Evolutionary conservation across 306 rosid species (phyloP), one percentile per base, ranked within the genome.

Genomic region (Prunus campanulata): DNA sequence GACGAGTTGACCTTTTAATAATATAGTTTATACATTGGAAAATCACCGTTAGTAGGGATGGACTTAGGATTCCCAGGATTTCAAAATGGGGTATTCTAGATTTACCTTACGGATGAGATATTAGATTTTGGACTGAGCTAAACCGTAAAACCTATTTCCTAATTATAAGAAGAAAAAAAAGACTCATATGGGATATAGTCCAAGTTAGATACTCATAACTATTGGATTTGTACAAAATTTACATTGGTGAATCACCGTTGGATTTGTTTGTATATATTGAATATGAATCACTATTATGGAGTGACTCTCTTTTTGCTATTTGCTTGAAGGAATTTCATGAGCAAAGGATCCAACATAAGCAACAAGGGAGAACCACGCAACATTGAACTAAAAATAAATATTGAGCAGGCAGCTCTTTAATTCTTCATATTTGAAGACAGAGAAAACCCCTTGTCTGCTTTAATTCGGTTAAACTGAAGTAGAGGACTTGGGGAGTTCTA

Each of bases 361-460:
- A 51, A 51, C 15, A 57, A 11, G 1, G 49, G 78, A 76, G 70
- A 72, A 18, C 62, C 69, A 5, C 51, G 75, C 2, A 66, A 55
- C 63, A 77, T 79, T 29, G 18, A 30, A 72, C 9, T 69, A 54
- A 19, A 19, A 56, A 56, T 10, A 50, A 9, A 54, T 32, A 24
- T 18, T 30, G 10, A 1, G 63, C 12, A 51, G 60, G 18, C 30
- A 3, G 16, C 16, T 52, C 32, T 59, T 59, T 59, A 24, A 7
- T 55, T 55, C 61, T 8, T n/a, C 25, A 8, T 55, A 10, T 11
- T 55, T n/a, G 61, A 55, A 55, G 61, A 55, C 61, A 19, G 7
- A 19, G 25, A 6, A 55, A 16, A 51, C 1, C 42, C 51, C 15
- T 55, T 55, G 25, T 55, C 16, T 59, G 32, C 29, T 24, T 61